Evolutionary conservation across 2,329 filamentous ascomycete species (phyloP), one percentile per base, ranked within the genome.

Genomic region (Penicillium sp.): DNA sequence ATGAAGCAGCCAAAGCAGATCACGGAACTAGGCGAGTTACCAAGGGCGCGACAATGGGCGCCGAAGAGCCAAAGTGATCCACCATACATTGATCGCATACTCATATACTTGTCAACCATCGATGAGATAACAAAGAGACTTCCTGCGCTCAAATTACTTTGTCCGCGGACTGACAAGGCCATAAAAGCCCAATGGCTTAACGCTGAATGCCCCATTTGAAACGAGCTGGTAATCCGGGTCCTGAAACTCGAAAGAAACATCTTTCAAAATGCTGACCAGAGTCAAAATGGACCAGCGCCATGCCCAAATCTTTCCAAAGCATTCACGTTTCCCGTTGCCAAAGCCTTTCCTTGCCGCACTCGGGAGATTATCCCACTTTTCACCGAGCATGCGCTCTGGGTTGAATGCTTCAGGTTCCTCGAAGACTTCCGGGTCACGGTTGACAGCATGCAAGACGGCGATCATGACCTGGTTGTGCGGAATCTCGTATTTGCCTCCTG

Each of bases 301-400:
- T 1, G 90, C 89, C 73, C 92, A 93, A 0, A 83, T 81, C 6
- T 87, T 80, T 1, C 91, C 90, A 59, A 92, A 92, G 65, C 90
- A 94, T 1, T 80, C 85, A 52, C 91, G 80, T 62, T 84, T 82
- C 2, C 90, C 90, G 60, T 90, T 90, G 0, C 91, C 91, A 68
- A 93, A 94, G 4, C 90, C 71, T 62, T 90, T 90, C 85, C 86
- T 90, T 28, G 83, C 82, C 57, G 85, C 85, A 14, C 82, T 82
- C 5, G 86, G 88, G 6, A 90, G 80, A 28, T 82, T 83, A 60
- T 86, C 84, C 70, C 91, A 92, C 28, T 84, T 83, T 19, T 89
- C 89, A 25, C 90, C 87, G 0, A 89, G 75, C 87, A 92, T 91
- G 11, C 89, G 83, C 71, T 92, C 89, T 0, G 90, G 90, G 57